These are phyloP conservation scores for Sclerotinia spermophila DNA, from an alignment of 2,329 filamentous ascomycete species.

Conservation along the genomic window DNA sequence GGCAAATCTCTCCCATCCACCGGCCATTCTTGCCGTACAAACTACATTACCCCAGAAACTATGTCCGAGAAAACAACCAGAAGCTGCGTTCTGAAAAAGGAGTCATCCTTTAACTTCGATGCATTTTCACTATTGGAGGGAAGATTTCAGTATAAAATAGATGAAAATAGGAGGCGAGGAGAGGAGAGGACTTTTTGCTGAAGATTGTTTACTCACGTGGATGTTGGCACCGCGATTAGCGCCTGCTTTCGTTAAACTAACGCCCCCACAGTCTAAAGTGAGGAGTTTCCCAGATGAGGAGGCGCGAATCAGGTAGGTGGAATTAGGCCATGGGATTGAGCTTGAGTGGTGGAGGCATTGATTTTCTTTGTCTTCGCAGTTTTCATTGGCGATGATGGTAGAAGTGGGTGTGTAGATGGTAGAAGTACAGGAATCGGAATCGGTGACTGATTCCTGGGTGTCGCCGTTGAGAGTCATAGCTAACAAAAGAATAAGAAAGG, in stretches of 20 bases:
- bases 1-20: neutral
- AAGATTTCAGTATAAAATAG: neutral
- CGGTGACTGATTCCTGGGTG: neutral
- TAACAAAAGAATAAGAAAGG: neutral
- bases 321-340: conserved; percentile 1
- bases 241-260: neutral
- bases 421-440: neutral
- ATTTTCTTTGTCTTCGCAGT: neutral
- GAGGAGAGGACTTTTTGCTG: neutral
- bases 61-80: conserved; percentile 4
- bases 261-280: neutral
- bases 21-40: neutral
- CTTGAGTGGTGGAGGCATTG: neutral
- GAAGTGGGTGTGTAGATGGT: neutral
- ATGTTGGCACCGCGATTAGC: neutral
- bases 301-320: conserved; percentile 1
- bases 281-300: conserved; percentile 8
- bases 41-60: neutral
- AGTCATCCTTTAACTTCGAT: neutral
- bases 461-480: neutral
- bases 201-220: neutral
- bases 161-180: too few species aligned
- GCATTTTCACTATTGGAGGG: neutral
- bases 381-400: neutral
- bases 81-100: conserved; percentile 6